Conservation (phyloP, 73 alveolate genomes). For the Tetrahymena thermophila region DNA sequence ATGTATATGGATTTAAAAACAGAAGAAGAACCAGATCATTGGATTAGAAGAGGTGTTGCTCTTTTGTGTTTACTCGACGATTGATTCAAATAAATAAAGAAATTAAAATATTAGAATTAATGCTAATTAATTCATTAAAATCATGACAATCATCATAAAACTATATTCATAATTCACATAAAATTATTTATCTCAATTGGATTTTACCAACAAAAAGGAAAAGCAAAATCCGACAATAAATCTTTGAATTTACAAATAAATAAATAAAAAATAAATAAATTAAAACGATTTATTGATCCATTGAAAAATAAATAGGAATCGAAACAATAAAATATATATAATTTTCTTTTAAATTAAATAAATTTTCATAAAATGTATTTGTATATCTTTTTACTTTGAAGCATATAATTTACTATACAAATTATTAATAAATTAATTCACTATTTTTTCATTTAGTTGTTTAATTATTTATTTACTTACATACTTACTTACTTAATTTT, state of each 20-base stretch:
- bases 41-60: conserved; percentile 88
- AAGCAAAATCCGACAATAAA: not conserved
- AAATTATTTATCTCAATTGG: not conserved
- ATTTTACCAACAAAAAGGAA: too few species aligned
- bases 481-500: too few species aligned
- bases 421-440: not conserved
- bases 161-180: not conserved
- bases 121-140: not conserved
- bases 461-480: too few species aligned
- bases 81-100: not conserved
- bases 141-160: too few species aligned
- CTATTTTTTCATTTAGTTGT: not conserved
- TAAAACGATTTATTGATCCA: not conserved
- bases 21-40: conserved; percentile 55
- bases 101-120: too few species aligned
- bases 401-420: not conserved
- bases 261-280: too few species aligned
- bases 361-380: not conserved
- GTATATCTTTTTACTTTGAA: not conserved
- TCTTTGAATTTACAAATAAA: not conserved
- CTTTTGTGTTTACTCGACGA: conserved; percentile 57
- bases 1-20: conserved; percentile 58
- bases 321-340: not conserved
- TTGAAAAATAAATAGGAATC: not conserved
- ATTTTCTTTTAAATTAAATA: not conserved